Conservation (phyloP, 1,284 basidiomycete genomes). For the Ceratobasidium sp. region DNA sequence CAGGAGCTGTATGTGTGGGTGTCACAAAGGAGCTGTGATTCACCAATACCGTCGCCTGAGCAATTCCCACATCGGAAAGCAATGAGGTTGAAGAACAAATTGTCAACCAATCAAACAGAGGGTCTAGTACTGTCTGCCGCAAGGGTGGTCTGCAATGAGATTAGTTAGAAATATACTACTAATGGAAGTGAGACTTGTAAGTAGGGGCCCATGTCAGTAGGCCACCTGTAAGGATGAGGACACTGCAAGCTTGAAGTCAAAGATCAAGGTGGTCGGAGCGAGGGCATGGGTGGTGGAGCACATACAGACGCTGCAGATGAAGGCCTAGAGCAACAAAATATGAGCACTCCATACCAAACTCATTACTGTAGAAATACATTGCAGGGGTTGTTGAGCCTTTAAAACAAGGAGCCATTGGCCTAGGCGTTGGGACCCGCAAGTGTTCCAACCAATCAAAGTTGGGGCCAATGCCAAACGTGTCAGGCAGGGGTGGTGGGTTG, state of each 20-base stretch:
- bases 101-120: not conserved
- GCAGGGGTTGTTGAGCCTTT: too few relatives aligned
- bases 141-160: not conserved
- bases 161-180: too few relatives aligned
- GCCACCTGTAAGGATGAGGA: not conserved
- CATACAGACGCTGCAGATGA: not conserved
- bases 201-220: too few relatives aligned
- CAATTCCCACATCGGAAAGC: not conserved
- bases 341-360: too few relatives aligned
- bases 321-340: too few relatives aligned
- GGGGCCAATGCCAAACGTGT: slow-evolving; percentile 9
- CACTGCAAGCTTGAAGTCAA: not conserved
- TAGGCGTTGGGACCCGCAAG: too few relatives aligned
- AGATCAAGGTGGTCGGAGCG: not conserved
- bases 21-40: not conserved
- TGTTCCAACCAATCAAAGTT: slow-evolving; percentile 16
- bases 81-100: not conserved
- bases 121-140: not conserved
- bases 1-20: too few relatives aligned
- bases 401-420: too few relatives aligned
- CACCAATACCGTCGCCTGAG: not conserved
- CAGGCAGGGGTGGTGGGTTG: slow-evolving; percentile 10
- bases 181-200: too few relatives aligned
- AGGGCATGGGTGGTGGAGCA: not conserved
- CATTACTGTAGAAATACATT: too few relatives aligned